These are phyloP conservation scores for Sporothrix pallida DNA, from an alignment of 2,329 filamentous ascomycete species.

Conservation along the genomic window DNA sequence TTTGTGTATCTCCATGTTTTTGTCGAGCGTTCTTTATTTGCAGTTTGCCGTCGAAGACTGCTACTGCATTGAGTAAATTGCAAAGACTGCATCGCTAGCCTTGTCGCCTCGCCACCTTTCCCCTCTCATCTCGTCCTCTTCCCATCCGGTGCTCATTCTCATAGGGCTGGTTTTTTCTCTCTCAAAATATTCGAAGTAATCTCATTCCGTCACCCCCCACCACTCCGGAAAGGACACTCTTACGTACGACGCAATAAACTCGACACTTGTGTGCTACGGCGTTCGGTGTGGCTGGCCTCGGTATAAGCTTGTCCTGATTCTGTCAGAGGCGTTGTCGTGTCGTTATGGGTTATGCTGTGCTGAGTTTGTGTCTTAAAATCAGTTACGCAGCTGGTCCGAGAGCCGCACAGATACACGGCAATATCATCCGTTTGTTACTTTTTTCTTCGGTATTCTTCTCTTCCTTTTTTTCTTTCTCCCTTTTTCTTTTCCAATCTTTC, in stretches of 20 bases:
- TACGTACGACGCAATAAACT: background rate
- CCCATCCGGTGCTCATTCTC: background rate
- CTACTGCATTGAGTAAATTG: too few relatives aligned
- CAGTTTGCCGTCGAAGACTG: too few relatives aligned
- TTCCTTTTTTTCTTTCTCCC: too few relatives aligned
- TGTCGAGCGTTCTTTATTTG: background rate
- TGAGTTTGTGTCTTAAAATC: too few relatives aligned
- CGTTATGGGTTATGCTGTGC: too few relatives aligned
- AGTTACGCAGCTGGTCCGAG: too few relatives aligned
- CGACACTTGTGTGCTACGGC: background rate
- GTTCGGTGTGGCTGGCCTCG: slow-evolving; percentile 6
- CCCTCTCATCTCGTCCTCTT: too few relatives aligned
- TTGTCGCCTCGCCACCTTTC: background rate
- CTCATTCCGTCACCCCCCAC: background rate
- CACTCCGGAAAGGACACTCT: background rate
- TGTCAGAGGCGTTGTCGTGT: too few relatives aligned
- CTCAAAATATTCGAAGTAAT: background rate
- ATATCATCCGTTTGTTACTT: too few relatives aligned
- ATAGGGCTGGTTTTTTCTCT: background rate
- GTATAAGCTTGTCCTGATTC: background rate
- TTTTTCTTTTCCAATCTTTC: too few relatives aligned
- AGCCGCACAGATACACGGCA: too few relatives aligned
- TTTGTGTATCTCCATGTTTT: background rate
- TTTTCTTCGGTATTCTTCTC: too few relatives aligned
- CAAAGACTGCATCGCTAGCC: background rate